Evolutionary conservation across 2,329 filamentous ascomycete genomes (phyloP), one percentile per base, ranked within the genome.

Genomic region (Cladobotryum protrusum): DNA sequence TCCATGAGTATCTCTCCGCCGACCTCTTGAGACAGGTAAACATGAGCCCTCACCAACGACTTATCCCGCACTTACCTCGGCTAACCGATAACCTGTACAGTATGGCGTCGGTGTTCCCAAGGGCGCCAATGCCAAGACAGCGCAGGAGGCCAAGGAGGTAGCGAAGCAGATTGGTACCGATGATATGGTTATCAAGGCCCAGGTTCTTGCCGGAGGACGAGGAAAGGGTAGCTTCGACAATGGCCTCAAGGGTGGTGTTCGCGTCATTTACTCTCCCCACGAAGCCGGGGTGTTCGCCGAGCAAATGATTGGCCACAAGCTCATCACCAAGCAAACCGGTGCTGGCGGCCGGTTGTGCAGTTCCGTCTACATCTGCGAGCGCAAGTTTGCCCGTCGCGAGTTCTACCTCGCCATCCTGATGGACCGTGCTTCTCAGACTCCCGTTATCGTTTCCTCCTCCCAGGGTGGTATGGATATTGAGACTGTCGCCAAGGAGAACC

Each of bases 381-480:
- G 93, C 81, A 99, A 99, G 80, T 99, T 96, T 67, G 93, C 93
- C 63, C 90, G 93, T 61, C 87, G 93, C 68, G 93, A 99, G 75
- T 99, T 99, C 79, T 99, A 99, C 79, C 85, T 99, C 52, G 93
- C 93, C 65, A 86, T 99, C 65, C 85, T 99, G 63, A 97, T 99
- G 93, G 93, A 99, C 78, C 89, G 93, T 66, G 83, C 79, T 60
- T 85, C 87, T 46, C 93, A 97, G 76, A 79, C 82, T 58, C 93
- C 93, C 61, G 90, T 97, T 67, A 96, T 99, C 62, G 91, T 99
- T 54, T 92, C 93, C 60, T 97, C 92, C 54, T 96, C 91, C 52
- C 93, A 99, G 75, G 93, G 93, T 72, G 93, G 93, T 69, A 96
- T 99, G 89, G 93, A 99, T 71, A 99, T 99, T 64, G 93, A 99